Base-by-base conservation (phyloP, 2,329 filamentous ascomycete species). In the Fusarium oligoseptatum region DNA sequence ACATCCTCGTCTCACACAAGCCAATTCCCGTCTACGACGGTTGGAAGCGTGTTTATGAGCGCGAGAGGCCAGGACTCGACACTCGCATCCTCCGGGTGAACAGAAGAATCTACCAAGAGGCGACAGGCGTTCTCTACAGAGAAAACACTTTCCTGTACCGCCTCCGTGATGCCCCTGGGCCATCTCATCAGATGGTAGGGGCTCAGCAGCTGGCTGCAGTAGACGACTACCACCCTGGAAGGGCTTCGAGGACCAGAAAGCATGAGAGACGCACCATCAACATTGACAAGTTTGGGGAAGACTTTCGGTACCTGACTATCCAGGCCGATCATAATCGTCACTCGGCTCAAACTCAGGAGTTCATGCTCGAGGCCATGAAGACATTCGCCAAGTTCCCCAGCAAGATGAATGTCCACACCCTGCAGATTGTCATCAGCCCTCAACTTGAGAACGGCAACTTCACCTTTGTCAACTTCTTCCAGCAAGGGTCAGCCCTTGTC, bases 141-240 rank as follows among this genome's bases (percentile, higher is more conserved):
- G 80, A 84, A 32, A 89, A 89, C 60, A 81, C 61, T 0, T 89
- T 89, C 68, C 71, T 81, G 2, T 89, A 89, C 69, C 78, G 82
- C 9, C 77, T 88, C 14, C 83, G 87, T 1, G 86, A 88, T 68
- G 66, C 66, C 15, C 72, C 67, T 15, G 68, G 55, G 20, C 60
- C 10, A 11, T 48, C 58, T 9, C 77, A 75, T 2, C n/a, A 64
- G 37, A 66, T 71, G 48, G n/a, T 72, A 41, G 58, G 68, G 3
- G 45, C 81, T 10, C 36, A 66, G 6, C 58, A 65, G 14, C 60
- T 80, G 11, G 55, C 43, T 60, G 76, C 7, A 74, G 80, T 32
- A 65, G 6, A 70, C 12, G 57, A 66, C n/a, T 73, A 70, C 52
- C 45, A 58, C 34, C 68, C 69, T 1, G 65, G 36, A 15, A 15